Conservation (phyloP, 208 protist genomes). For the Trypanosoma theileri region DNA sequence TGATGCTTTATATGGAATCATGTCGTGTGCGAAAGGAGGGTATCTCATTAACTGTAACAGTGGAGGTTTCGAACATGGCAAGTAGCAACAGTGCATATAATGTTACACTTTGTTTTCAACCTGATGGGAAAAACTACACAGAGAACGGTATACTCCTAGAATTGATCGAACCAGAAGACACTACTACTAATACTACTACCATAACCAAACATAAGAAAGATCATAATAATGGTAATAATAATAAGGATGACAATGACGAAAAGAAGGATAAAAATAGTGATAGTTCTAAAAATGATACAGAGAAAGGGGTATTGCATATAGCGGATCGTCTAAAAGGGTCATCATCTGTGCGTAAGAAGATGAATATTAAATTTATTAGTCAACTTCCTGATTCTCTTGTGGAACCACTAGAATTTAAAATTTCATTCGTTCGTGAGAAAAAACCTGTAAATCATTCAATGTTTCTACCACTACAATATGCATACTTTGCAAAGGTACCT, state of each 20-base stretch:
- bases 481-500: constrained; percentile 60
- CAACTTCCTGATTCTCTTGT: constrained; percentile 38
- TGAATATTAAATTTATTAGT: constrained; percentile 30
- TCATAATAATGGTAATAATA: background rate
- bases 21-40: constrained; percentile 58
- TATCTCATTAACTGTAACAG: constrained; percentile 30
- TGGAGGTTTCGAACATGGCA: constrained; percentile 48
- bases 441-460: constrained; percentile 20
- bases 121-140: constrained; percentile 21
- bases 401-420: constrained; percentile 32
- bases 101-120: constrained; percentile 27
- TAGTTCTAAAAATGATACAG: background rate
- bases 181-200: background rate
- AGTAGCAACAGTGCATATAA: constrained; percentile 32
- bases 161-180: constrained; percentile 30
- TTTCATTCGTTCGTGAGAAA: constrained; percentile 49
- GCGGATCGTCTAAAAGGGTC: constrained; percentile 46
- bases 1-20: constrained; percentile 31
- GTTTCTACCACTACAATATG: constrained; percentile 41
- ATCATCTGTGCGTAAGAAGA: constrained; percentile 26
- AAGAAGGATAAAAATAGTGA: background rate
- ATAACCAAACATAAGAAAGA: background rate
- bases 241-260: background rate
- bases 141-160: constrained; percentile 16
- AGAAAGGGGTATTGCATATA: constrained; percentile 13